Base-by-base conservation (phyloP, 768 basidiomycete genomes). In the Podaxis carcinomalis region DNA sequence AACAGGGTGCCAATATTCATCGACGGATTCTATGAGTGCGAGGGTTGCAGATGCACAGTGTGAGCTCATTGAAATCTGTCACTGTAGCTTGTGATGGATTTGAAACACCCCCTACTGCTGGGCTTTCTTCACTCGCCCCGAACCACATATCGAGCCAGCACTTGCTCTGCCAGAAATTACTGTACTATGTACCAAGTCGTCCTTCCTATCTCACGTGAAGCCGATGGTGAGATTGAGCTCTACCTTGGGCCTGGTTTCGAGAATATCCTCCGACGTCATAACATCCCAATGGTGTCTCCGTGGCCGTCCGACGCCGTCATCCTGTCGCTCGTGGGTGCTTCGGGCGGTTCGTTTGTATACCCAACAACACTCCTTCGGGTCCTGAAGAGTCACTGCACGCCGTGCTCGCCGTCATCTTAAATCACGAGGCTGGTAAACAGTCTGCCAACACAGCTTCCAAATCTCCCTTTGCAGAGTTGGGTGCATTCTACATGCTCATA, bases 291-390 rank as follows among this genome's bases (percentile, higher is more conserved):
- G 14, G 28, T 1, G 7, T 2, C 3, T n/a, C 27, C 52, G 14
- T 67, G 66, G 66, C 68, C 68, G 0, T 54, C 63, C 2, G 42
- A 51, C 5, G 16, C 19, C 3, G 52, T 51, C 59, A 44, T 68
- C 4, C 16, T 54, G 13, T 46, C 13, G 1, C 61, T 66, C 6
- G 66, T 72, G 3, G 27, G 62, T 9, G 66, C 65, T 42, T 61
- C 72, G 0, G 60, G 60, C 0, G 66, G 71, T 1, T 62, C 69
- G 10, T 73, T 73, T 46, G 68, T 73, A 11, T 72, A 69, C 52
- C 67, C 69, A 1, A 28, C 69, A 14, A 71, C 71, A 0, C 66
- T 69, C 6, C 55, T 69, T 46, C 67, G 68, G 47, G 70, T 69
- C 50, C 64, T 14, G 37, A 59, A 14, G 27, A 42, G n/a, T 37